Conservation (phyloP, 306 rosid genomes). For the Prunus fruticosa region DNA sequence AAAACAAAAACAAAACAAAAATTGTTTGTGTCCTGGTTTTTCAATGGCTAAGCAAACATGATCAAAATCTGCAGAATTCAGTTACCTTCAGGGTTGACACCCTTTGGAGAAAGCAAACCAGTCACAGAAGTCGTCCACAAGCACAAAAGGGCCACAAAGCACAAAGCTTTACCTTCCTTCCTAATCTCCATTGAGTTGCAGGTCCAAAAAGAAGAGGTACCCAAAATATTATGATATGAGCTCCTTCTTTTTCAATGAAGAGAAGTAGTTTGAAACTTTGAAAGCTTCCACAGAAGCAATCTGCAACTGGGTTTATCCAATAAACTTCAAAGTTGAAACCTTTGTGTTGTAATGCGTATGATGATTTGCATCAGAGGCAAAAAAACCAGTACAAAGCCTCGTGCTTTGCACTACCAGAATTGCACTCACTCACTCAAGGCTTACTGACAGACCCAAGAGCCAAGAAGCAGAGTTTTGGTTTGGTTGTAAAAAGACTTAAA, state of each 20-base stretch:
- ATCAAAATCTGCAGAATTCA: constrained; percentile 10
- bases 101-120: constrained; percentile 69
- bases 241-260: no score
- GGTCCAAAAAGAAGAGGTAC: constrained; percentile 10
- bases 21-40: not conserved
- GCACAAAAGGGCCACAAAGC: constrained; percentile 41
- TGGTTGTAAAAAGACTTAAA: constrained; percentile 25
- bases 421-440: constrained; percentile 41
- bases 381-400: constrained; percentile 11
- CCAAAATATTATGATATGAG: constrained; percentile 9
- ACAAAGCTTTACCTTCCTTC: constrained; percentile 29
- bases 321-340: not conserved
- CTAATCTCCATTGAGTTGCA: constrained; percentile 43
- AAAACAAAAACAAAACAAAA: not conserved
- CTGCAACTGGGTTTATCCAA: constrained; percentile 32
- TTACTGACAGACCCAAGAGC: constrained; percentile 45
- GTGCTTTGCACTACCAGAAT: constrained; percentile 27
- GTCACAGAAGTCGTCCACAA: constrained; percentile 43
- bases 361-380: not conserved
- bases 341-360: constrained; percentile 39
- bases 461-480: constrained; percentile 27
- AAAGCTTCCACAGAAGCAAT: constrained; percentile 39
- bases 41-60: not conserved
- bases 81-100: constrained; percentile 90
- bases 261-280: constrained; percentile 15